These are phyloP conservation scores for Wallacemonas sp. DNA, from an alignment of 208 protist species.

Conservation along the genomic window DNA sequence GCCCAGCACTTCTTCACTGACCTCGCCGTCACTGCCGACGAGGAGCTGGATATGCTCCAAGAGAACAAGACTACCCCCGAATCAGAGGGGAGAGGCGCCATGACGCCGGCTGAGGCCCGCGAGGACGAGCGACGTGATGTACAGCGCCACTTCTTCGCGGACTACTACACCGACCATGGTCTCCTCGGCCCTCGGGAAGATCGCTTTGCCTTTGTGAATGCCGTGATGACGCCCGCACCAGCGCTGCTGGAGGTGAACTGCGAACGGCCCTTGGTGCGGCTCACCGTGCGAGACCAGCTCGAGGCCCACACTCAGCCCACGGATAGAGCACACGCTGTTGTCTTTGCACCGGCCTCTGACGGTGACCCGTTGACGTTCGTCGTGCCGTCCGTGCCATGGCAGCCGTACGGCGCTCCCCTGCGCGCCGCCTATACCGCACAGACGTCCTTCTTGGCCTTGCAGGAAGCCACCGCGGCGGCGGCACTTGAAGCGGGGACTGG, in stretches of 20 bases:
- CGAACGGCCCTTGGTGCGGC: constrained; percentile 45
- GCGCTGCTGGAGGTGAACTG: constrained; percentile 59
- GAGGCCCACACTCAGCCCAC: constrained; percentile 29
- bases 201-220: constrained; percentile 52
- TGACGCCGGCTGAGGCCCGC: constrained; percentile 48
- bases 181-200: constrained; percentile 26
- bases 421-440: constrained; percentile 39
- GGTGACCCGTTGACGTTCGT: constrained; percentile 42
- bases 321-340: neutral
- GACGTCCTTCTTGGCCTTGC: constrained; percentile 22
- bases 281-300: constrained; percentile 65
- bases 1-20: constrained; percentile 69
- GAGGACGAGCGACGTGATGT: constrained; percentile 56
- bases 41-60: constrained; percentile 54
- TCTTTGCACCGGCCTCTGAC: constrained; percentile 33
- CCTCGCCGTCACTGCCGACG: constrained; percentile 52
- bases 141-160: constrained; percentile 69
- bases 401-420: constrained; percentile 36
- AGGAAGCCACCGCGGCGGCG: constrained; percentile 3
- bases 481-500: neutral
- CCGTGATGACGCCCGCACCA: constrained; percentile 50
- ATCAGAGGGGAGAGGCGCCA: neutral
- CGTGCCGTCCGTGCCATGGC: constrained; percentile 38
- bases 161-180: constrained; percentile 75
- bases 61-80: neutral